Evolutionary conservation across 1,284 basidiomycete species (phyloP).

Genomic region (Sphaerobolus stellatus): DNA sequence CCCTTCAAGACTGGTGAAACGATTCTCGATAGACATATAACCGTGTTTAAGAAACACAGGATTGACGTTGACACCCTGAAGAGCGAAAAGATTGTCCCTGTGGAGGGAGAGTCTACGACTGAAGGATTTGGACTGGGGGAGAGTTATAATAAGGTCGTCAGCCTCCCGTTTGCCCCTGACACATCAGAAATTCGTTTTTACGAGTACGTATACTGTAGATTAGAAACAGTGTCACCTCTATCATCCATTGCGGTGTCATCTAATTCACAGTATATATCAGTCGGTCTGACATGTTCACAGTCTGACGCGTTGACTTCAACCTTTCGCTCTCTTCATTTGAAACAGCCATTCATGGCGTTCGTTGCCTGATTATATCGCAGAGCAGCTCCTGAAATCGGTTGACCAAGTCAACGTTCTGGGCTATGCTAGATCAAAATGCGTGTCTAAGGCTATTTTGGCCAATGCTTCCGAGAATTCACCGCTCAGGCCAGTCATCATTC

Average conservation of each 20-base stretch:
- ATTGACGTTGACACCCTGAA: slow-evolving; percentile 11
- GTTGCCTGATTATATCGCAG: slow-evolving; percentile 11
- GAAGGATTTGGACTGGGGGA: not conserved
- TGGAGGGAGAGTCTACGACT: not conserved
- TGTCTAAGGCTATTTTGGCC: slow-evolving; percentile 31
- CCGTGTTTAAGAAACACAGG: slow-evolving; percentile 18
- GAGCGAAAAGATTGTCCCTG: not conserved
- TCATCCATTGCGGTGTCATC: not conserved
- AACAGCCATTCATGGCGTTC: slow-evolving; percentile 20
- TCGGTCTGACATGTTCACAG: not conserved
- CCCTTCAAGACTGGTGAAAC: slow-evolving; percentile 10
- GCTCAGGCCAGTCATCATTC: slow-evolving; percentile 32
- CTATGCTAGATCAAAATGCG: slow-evolving; percentile 38
- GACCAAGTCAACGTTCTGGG: slow-evolving; percentile 25
- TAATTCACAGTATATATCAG: not conserved
- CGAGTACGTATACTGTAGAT: no score
- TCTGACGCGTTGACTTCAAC: slow-evolving; percentile 32
- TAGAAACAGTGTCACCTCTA: not conserved
- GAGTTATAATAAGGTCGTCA: not conserved
- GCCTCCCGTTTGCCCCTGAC: not conserved
- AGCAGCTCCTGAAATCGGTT: slow-evolving; percentile 22
- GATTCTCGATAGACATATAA: slow-evolving; percentile 12
- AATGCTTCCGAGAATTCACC: slow-evolving; percentile 19
- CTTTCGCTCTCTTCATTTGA: slow-evolving; percentile 38
- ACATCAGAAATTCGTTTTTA: not conserved